Percentiles rank a stretch among this genome's conserved stretches.
These are phyloP conservation scores for Metarhizium anisopliae DNA, from an alignment of 2,329 filamentous ascomycete genomes.

Conservation along the genomic window DNA sequence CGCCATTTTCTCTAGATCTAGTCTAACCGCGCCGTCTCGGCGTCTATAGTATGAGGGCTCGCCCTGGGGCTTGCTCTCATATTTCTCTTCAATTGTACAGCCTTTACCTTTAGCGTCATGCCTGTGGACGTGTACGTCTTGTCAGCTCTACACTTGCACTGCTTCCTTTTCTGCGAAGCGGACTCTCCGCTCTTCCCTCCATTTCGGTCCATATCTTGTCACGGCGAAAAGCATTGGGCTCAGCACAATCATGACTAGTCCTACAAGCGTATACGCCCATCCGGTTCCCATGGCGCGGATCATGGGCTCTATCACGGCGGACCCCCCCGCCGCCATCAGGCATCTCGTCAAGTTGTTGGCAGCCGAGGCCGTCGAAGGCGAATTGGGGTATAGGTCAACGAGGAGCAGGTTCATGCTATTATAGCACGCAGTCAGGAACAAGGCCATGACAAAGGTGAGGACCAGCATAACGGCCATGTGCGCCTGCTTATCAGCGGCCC, in stretches of 20 bases:
- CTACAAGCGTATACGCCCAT: conserved; percentile 1
- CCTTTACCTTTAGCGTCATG: too few relatives aligned
- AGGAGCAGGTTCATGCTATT: conserved; percentile 6
- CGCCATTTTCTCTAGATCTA: too few relatives aligned
- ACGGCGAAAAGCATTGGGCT: conserved; percentile 1
- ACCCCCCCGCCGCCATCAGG: not conserved
- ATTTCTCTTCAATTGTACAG: too few relatives aligned
- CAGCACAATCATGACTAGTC: not conserved
- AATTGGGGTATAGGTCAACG: conserved; percentile 1
- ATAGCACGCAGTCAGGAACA: conserved; percentile 2
- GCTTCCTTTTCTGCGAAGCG: too few relatives aligned
- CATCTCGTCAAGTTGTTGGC: conserved; percentile 2
- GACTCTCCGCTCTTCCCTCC: not conserved
- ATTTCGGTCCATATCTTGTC: not conserved
- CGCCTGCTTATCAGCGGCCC: not conserved
- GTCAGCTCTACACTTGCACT: not conserved
- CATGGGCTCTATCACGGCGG: conserved; percentile 1
- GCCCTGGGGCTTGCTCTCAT: too few relatives aligned
- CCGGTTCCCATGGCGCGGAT: not conserved
- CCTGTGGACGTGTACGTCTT: too few relatives aligned
- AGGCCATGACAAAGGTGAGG: conserved; percentile 4
- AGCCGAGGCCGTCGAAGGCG: not conserved
- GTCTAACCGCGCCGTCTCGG: too few relatives aligned
- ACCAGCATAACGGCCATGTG: not conserved
- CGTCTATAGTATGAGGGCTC: too few relatives aligned